Percentiles rank a stretch among this genome's conserved stretches.
Evolutionary conservation across 306 rosid species (phyloP).

Genomic region (Crataegus laevigata): DNA sequence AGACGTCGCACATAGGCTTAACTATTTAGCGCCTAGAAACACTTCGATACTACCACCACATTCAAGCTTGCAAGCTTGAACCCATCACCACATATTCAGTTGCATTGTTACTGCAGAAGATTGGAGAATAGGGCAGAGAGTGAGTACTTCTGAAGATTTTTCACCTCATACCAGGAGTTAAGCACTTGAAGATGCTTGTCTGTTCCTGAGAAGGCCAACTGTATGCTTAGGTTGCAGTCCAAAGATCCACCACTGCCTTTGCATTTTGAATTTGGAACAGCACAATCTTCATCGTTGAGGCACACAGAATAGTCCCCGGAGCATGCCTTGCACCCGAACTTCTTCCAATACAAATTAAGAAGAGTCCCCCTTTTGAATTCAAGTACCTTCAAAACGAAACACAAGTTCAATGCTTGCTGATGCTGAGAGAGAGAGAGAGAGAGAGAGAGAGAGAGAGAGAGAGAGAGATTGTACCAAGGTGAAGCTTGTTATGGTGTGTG

Average conservation of each 20-base stretch:
- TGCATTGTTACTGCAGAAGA: conserved; percentile 14
- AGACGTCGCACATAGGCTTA: no score
- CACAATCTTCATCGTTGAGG: conserved; percentile 64
- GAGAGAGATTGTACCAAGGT: conserved; percentile 51
- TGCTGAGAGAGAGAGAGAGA: neutral
- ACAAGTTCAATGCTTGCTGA: neutral
- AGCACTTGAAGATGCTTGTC: conserved; percentile 68
- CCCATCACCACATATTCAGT: neutral
- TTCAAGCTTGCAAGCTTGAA: neutral
- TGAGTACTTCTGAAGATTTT: conserved; percentile 52
- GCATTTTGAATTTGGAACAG: conserved; percentile 53
- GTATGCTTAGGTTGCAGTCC: conserved; percentile 63
- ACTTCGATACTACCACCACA: neutral
- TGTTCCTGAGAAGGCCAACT: conserved; percentile 78
- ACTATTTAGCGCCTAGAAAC: neutral
- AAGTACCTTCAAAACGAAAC: conserved; percentile 46
- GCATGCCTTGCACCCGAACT: conserved; percentile 61
- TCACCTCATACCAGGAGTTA: conserved; percentile 81
- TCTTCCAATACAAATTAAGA: conserved; percentile 74
- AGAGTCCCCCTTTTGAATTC: conserved; percentile 72
- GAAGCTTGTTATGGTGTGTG: conserved; percentile 61
- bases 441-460: neutral
- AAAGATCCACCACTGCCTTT: conserved; percentile 33
- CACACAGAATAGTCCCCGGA: conserved; percentile 38
- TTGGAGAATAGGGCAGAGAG: conserved; percentile 52